These are phyloP conservation scores for Pseudogymnoascus sp. DNA, from an alignment of 2,329 filamentous ascomycete genomes.

Conservation along the genomic window DNA sequence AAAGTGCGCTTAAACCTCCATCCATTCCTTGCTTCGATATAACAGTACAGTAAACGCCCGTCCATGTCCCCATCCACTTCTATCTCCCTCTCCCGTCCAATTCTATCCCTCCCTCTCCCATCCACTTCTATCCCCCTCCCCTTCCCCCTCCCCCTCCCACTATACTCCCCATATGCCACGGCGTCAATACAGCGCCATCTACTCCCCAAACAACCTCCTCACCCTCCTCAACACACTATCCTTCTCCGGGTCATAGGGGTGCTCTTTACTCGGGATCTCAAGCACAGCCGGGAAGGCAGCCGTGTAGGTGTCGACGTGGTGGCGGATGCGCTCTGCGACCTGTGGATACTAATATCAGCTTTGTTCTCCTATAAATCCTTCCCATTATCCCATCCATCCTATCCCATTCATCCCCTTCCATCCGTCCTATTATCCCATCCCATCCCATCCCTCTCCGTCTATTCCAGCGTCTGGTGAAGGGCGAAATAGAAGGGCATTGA, in stretches of 20 bases:
- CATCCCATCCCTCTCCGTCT: not conserved
- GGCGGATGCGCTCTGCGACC: constrained; percentile 90
- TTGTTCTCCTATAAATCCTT: not conserved
- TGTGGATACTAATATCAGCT: constrained; percentile 31
- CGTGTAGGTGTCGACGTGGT: constrained; percentile 83
- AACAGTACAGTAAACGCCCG: not conserved
- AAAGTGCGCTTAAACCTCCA: not conserved
- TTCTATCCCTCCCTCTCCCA: too few relatives aligned
- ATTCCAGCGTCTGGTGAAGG: too few relatives aligned
- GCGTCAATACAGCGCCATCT: constrained; percentile 28
- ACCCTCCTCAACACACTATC: constrained; percentile 93
- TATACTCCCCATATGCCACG: not conserved
- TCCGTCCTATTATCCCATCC: not conserved
- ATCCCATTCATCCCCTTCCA: not conserved
- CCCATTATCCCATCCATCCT: not conserved
- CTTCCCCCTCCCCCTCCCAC: too few relatives aligned
- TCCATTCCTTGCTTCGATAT: not conserved
- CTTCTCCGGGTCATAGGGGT: constrained; percentile 98
- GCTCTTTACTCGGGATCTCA: constrained; percentile 97
- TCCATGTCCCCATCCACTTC: not conserved
- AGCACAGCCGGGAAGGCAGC: constrained; percentile 93
- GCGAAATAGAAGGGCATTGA: too few relatives aligned
- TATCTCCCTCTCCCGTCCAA: not conserved
- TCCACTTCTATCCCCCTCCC: too few relatives aligned
- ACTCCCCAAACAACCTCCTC: constrained; percentile 64